These are phyloP conservation scores for Aspergillus brasiliensis DNA, from an alignment of 2,329 filamentous ascomycete species.

Conservation along the genomic window DNA sequence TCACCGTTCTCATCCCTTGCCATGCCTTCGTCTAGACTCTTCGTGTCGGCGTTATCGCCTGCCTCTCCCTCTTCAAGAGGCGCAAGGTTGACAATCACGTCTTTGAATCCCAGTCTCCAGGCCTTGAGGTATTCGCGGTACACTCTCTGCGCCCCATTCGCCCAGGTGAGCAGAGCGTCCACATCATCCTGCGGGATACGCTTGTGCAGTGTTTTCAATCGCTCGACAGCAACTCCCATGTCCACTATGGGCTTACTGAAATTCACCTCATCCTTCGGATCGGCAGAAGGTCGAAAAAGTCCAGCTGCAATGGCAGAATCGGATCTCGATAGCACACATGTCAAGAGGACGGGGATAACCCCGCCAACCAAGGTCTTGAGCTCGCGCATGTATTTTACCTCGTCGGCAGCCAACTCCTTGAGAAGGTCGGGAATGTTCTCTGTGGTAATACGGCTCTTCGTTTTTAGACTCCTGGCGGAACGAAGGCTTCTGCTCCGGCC, in stretches of 20 bases:
- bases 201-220: slow-evolving; percentile 76
- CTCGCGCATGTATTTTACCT: slow-evolving; percentile 85
- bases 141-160: slow-evolving; percentile 72
- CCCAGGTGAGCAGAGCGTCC: slow-evolving; percentile 76
- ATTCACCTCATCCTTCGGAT: slow-evolving; percentile 59
- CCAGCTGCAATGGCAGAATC: slow-evolving; percentile 65
- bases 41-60: slow-evolving; percentile 45
- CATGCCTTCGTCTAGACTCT: slow-evolving; percentile 56
- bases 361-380: slow-evolving; percentile 91
- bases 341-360: slow-evolving; percentile 88
- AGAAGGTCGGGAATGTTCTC: slow-evolving; percentile 76
- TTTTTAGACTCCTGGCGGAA: slow-evolving; percentile 77
- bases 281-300: slow-evolving; percentile 63
- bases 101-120: slow-evolving; percentile 93
- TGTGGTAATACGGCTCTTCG: slow-evolving; percentile 65
- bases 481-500: slow-evolving; percentile 69
- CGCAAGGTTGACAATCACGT: slow-evolving; percentile 89
- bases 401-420: slow-evolving; percentile 77
- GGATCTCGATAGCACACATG: slow-evolving; percentile 75
- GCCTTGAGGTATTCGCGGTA: slow-evolving; percentile 84
- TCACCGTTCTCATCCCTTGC: slow-evolving; percentile 62
- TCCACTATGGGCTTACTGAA: slow-evolving; percentile 86
- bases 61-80: slow-evolving; percentile 68
- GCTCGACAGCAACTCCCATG: slow-evolving; percentile 89
- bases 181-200: slow-evolving; percentile 75